Evolutionary conservation across 768 basidiomycete species (phyloP).

Genomic region (Hygrophorus pudorinus): DNA sequence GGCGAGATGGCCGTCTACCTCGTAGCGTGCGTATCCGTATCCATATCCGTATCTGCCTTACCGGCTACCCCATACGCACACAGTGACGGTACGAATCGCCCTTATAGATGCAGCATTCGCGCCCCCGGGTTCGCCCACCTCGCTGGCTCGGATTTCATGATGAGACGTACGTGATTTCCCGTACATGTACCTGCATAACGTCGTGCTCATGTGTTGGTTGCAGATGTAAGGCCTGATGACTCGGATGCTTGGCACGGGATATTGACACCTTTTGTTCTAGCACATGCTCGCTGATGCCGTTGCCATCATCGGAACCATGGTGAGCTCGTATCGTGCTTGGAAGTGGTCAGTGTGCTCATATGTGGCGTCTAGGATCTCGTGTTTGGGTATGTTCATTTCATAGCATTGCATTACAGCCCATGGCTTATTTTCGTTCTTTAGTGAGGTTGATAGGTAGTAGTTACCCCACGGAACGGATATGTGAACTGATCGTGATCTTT

Average conservation of each 20-base stretch:
- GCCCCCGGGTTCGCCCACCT: conserved; percentile 95
- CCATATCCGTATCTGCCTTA: not conserved
- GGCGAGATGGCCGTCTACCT: conserved; percentile 99
- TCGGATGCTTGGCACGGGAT: conserved; percentile 8
- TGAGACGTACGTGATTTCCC: conserved; percentile 55
- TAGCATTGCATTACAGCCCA: not conserved
- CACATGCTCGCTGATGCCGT: conserved; percentile 93
- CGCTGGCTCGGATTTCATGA: conserved; percentile 96
- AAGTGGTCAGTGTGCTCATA: conserved; percentile 6
- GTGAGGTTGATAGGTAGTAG: conserved; percentile 29
- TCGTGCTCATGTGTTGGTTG: conserved; percentile 3
- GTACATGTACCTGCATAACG: conserved; percentile 1
- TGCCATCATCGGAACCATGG: conserved; percentile 97
- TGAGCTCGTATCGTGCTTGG: conserved; percentile 22
- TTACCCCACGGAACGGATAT: not conserved
- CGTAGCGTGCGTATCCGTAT: conserved; percentile 58
- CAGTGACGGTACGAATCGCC: conserved; percentile 90
- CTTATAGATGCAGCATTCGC: conserved; percentile 95
- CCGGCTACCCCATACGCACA: not conserved
- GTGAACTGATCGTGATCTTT: too few relatives aligned
- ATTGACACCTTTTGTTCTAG: conserved; percentile 26
- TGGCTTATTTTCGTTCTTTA: conserved; percentile 11
- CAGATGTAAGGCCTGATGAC: conserved; percentile 31
- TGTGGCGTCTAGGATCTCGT: conserved; percentile 59
- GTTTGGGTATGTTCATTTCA: conserved; percentile 63